Base-by-base conservation (phyloP, 1,284 basidiomycete species). In the Ustilago curta region DNA sequence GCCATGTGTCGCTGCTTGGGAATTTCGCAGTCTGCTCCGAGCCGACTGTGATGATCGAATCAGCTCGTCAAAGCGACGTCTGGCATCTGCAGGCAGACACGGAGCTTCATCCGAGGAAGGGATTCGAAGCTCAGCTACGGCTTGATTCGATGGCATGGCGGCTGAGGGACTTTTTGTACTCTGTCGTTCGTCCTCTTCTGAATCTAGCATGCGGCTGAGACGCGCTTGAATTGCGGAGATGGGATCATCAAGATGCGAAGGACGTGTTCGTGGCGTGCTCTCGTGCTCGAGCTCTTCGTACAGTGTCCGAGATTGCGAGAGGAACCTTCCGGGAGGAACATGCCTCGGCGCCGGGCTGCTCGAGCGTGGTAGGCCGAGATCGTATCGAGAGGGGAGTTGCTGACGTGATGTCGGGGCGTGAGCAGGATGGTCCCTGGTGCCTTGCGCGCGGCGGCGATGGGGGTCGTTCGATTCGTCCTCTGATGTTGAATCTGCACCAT, bases 1-100 rank as follows among this genome's bases (percentile, higher is more conserved):
- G 25, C 59, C 75, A 9, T 58, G 47, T 23, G 18, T 23, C 29
- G 37, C 49, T 5, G 25, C n/a, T 25, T 60, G 52, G 5, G 70
- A 59, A 12, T 52, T 61, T 4, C 70, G 64, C 9, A 70, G 23
- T 2, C 47, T 49, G 4, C 53, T 54, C 0, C 77, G 64, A 37
- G 79, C 70, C 1, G 50, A 44, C 23, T 66, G 75, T 0, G 79
- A 78, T 4, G 64, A 61, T 23, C 63, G 52, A 7, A 81, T 63
- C 11, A 79, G 64, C 55, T 76, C 68, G 29, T 77, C 71, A 44
- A 79, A 79, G 32, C 73, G 70, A 4, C 66, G 66, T 21, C 40
- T 69, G 9, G 62, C 59, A 32, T 67, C 58, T 14, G 32, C 18
- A 1, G 66, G 55, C 3, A 74, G 59, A 8, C 56, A 45, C 9